A percentile compares a stretch with the other conserved stretches of the same genome.
Evolutionary conservation across 2,329 filamentous ascomycete species (phyloP).

Genomic region (Fusarium tuaranense): DNA sequence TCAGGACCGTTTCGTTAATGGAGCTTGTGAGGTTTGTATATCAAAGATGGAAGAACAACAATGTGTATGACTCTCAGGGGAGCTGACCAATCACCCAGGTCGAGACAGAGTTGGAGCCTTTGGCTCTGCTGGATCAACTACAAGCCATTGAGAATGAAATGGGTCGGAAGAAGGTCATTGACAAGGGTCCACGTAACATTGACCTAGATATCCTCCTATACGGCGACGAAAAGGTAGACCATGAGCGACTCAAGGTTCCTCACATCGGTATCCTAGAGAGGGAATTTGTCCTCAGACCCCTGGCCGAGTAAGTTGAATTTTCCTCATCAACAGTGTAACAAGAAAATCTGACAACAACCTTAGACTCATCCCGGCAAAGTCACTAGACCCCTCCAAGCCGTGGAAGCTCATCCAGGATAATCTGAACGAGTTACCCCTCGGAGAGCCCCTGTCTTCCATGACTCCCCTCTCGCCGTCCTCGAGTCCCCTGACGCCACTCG

Average conservation of each 20-base stretch:
- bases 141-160: constrained; percentile 86
- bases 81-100: constrained; percentile 65
- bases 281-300: constrained; percentile 91
- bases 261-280: constrained; percentile 88
- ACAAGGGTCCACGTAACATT: constrained; percentile 95
- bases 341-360: constrained; percentile 3
- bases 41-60: constrained; percentile 1
- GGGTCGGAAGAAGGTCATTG: constrained; percentile 84
- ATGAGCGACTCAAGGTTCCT: constrained; percentile 83
- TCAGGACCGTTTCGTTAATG: constrained; percentile 91
- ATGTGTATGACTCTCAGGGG: background rate
- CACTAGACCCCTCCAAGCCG: constrained; percentile 64
- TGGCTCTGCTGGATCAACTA: constrained; percentile 81
- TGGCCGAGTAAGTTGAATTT: constrained; percentile 73
- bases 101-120: constrained; percentile 80
- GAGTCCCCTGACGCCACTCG: constrained; percentile 69
- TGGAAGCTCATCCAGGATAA: constrained; percentile 72
- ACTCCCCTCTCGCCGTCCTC: constrained; percentile 63
- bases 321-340: background rate
- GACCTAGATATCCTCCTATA: constrained; percentile 94
- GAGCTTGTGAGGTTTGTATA: constrained; percentile 83
- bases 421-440: constrained; percentile 67
- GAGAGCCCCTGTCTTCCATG: constrained; percentile 66
- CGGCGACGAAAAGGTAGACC: constrained; percentile 71
- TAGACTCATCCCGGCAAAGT: constrained; percentile 67